These are phyloP conservation scores for Melanopsichium pennsylvanicum DNA, from an alignment of 1,284 basidiomycete genomes.

Conservation along the genomic window DNA sequence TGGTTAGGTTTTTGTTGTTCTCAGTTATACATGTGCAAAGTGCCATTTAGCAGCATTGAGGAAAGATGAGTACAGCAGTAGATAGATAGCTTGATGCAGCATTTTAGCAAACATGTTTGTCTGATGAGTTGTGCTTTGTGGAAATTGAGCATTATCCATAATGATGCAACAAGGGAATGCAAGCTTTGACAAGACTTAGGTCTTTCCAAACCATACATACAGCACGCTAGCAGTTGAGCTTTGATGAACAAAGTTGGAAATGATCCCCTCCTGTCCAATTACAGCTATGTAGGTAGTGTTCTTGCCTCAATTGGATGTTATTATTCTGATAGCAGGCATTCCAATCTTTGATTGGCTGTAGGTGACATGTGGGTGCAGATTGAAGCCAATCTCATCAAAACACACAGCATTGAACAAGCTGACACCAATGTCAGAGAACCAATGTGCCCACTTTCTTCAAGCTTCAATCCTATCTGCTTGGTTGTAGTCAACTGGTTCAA, in stretches of 20 bases:
- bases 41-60: slow-evolving; percentile 7
- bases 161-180: background rate
- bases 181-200: slow-evolving; percentile 2
- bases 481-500: slow-evolving; percentile 5
- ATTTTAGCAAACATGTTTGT: no score
- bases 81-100: background rate
- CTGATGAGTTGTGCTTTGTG: no score
- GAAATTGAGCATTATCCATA: slow-evolving; percentile 6
- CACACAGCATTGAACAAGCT: background rate
- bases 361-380: slow-evolving; percentile 1
- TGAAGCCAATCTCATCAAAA: slow-evolving; percentile 2
- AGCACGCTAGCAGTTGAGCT: background rate
- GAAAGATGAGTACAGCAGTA: slow-evolving; percentile 5
- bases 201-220: slow-evolving; percentile 1
- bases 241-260: slow-evolving; percentile 3
- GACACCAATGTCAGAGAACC: background rate
- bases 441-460: background rate
- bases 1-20: no score
- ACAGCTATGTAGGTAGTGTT: slow-evolving; percentile 4
- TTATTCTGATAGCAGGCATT: background rate
- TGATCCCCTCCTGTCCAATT: slow-evolving; percentile 1
- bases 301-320: background rate
- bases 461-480: background rate
- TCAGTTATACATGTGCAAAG: no score
- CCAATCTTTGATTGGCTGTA: background rate